Base-by-base conservation (phyloP, 176 grass and related monocot species). In the Carex parvula region DNA sequence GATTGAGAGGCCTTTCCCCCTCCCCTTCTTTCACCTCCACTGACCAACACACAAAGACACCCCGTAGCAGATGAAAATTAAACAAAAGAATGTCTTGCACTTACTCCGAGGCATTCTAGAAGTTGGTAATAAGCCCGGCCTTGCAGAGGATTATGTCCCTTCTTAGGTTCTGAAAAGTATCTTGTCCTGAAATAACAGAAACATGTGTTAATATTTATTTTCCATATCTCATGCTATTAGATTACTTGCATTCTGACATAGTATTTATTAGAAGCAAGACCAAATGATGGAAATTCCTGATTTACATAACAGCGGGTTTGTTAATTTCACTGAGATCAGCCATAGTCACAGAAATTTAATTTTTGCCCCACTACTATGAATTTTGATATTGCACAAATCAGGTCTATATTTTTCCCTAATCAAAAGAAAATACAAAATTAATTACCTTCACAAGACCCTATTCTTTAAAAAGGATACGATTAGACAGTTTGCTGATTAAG, bases 111-210 rank as follows among this genome's bases (percentile, higher is more conserved):
- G 83, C 96, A 99, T 58, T 99, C 96, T 58, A 95, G 72, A 84
- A 99, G 92, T 95, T 99, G 96, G 90, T 95, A 99, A 86, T 99
- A 99, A 44, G 92, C 93, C 30, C 96, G 85, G 15, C 96, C 96
- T 89, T 99, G 96, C 46, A 99, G 83, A 86, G 96, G 96, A 88
- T 95, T 99, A 64, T 99, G 96, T 12, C 96, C 96, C 81, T 93
- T 91, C 77, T 84, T 95, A 44, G 96, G 96, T 56, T 84, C 6
- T 84, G 93, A 92, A 80, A 99, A 99, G 81, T 99, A 99, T 17
- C 96, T 86, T 8, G 91, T 98, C 96, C 96, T 98, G 75, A 61
- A 81, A 87, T 9, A 86, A 87, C 22, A 86, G 60, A 71, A 87
- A 70, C 24, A 9, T 17, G 1, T 76, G 44, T 76, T 54, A 8